phyloP scores from a whole-genome alignment of 176 grass and related monocot species.

The Paspalum notatum region DNA sequence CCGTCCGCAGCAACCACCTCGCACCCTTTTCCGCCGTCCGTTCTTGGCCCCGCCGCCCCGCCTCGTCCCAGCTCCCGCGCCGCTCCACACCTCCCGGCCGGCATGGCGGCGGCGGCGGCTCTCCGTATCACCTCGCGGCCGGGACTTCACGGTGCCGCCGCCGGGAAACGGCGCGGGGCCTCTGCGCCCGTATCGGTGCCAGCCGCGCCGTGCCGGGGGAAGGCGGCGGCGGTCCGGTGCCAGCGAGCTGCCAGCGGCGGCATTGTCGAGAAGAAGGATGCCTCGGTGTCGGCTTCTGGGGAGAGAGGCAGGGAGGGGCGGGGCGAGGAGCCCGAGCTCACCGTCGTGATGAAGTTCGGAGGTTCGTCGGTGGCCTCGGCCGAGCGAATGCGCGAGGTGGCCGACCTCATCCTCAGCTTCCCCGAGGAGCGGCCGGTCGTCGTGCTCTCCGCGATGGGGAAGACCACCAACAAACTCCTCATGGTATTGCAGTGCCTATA shows the following conservation, averaged over 20 bases:
- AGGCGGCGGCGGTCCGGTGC: constrained; percentile 34
- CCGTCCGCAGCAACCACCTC: constrained; percentile 11
- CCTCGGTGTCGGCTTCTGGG: background rate
- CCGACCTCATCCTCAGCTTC: constrained; percentile 67
- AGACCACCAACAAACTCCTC: constrained; percentile 72
- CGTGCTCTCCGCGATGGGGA: constrained; percentile 78
- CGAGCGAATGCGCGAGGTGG: constrained; percentile 66
- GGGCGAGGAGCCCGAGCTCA: constrained; percentile 32
- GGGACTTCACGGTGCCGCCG: constrained; percentile 3
- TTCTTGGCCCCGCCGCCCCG: background rate
- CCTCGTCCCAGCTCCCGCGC: background rate
- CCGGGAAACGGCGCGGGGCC: background rate
- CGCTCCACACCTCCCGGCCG: background rate
- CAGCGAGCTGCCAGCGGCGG: background rate
- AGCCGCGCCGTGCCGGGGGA: constrained; percentile 6
- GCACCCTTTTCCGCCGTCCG: constrained; percentile 14
- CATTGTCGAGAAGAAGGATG: constrained; percentile 27
- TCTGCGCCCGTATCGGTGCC: constrained; percentile 13
- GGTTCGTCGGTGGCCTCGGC: constrained; percentile 74
- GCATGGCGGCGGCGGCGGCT: constrained; percentile 32
- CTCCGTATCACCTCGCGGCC: constrained; percentile 16
- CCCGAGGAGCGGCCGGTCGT: constrained; percentile 64
- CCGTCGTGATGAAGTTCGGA: constrained; percentile 76
- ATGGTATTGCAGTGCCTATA: constrained; percentile 22
- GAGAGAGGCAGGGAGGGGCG: background rate